A percentile compares a stretch with the other conserved stretches of the same genome.
Evolutionary conservation across 2,329 filamentous ascomycete genomes (phyloP).

Genomic region (Verruconis gallopava): DNA sequence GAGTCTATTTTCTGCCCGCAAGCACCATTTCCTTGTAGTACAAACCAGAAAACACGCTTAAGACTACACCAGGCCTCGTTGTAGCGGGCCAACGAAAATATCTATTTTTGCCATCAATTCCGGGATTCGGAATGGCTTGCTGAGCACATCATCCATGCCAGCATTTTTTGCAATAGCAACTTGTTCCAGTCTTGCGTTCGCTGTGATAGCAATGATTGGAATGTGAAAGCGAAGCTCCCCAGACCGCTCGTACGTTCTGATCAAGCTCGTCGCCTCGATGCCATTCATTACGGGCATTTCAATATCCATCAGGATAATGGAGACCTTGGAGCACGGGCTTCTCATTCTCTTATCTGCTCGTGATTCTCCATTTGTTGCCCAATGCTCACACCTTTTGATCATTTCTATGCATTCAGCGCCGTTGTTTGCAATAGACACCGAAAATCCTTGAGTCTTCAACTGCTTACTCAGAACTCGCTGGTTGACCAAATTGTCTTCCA

Average conservation of each 20-base stretch:
- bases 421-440: slow-evolving; percentile 20
- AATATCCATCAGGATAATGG: slow-evolving; percentile 9
- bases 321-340: background rate
- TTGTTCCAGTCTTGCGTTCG: slow-evolving; percentile 10
- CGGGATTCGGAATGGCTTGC: slow-evolving; percentile 22
- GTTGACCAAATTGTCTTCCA: slow-evolving; percentile 27
- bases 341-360: background rate
- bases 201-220: slow-evolving; percentile 9
- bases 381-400: slow-evolving; percentile 1
- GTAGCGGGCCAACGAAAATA: slow-evolving; percentile 4
- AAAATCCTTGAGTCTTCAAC: slow-evolving; percentile 20
- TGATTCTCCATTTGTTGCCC: slow-evolving; percentile 1
- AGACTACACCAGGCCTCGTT: no score
- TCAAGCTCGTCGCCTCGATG: slow-evolving; percentile 4
- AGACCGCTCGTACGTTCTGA: background rate
- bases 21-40: no score
- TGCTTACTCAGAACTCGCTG: slow-evolving; percentile 23
- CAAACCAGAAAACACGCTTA: no score
- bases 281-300: slow-evolving; percentile 11
- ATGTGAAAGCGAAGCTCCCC: slow-evolving; percentile 2
- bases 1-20: no score
- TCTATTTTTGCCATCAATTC: slow-evolving; percentile 20
- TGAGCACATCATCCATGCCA: slow-evolving; percentile 13
- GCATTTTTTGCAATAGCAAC: slow-evolving; percentile 4
- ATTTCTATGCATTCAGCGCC: slow-evolving; percentile 19